A percentile compares a stretch with the other conserved stretches of the same genome.
Evolutionary conservation across 1,284 basidiomycete genomes (phyloP).

Genomic region (Sphaerobolus stellatus): DNA sequence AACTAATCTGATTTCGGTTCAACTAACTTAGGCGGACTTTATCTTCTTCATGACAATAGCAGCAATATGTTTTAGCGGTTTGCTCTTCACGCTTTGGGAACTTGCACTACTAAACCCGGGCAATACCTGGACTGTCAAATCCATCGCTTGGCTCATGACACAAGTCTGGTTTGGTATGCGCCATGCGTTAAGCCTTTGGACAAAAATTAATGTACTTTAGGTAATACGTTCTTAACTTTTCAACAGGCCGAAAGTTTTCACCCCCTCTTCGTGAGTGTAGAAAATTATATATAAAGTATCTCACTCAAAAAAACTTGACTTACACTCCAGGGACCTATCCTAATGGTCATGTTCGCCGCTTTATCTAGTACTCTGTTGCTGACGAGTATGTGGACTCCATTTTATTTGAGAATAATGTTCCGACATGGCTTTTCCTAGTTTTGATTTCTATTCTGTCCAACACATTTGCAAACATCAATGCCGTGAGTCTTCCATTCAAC

Average conservation of each 20-base stretch:
- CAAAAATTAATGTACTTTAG: too few relatives aligned
- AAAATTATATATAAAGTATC: background rate
- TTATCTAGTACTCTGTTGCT: conserved; percentile 76
- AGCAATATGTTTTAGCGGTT: conserved; percentile 81
- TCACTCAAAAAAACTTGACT: background rate
- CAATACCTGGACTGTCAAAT: conserved; percentile 62
- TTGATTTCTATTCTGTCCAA: conserved; percentile 85
- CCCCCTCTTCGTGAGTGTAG: conserved; percentile 50
- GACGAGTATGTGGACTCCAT: conserved; percentile 57
- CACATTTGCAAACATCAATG: conserved; percentile 78
- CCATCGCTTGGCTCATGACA: conserved; percentile 78
- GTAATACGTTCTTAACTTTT: conserved; percentile 51
- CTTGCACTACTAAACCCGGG: conserved; percentile 42
- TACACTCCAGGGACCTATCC: conserved; percentile 61
- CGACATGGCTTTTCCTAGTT: conserved; percentile 45
- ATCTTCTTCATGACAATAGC: conserved; percentile 84
- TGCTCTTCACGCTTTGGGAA: conserved; percentile 81
- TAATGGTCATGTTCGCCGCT: conserved; percentile 85
- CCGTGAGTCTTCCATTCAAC: conserved; percentile 46
- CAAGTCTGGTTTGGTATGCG: conserved; percentile 89
- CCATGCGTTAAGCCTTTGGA: too few relatives aligned
- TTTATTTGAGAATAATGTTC: conserved; percentile 4
- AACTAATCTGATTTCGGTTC: too few relatives aligned
- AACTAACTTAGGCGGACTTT: conserved; percentile 53
- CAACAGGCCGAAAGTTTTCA: conserved; percentile 74